Base-by-base conservation (phyloP, 192 early-diverging fungal genomes). In the Linderina pennispora region DNA sequence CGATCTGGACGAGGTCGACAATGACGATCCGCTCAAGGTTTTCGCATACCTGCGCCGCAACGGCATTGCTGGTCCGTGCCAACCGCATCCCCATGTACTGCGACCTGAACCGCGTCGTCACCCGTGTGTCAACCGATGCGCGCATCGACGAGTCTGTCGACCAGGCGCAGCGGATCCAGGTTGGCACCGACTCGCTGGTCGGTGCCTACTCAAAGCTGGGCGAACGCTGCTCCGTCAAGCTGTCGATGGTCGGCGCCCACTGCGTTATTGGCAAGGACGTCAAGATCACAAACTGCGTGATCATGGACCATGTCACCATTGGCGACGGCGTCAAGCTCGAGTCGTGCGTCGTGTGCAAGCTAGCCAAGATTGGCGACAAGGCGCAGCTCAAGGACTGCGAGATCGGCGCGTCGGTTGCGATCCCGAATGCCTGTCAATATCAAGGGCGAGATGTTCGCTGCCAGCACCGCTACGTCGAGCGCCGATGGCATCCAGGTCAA, bases 211-310 rank as follows among this genome's bases (percentile, higher is more conserved):
- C 92, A 34, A 87, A 83, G 62, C 84, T 99, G 37, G 92, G 83
- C 28, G 93, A 98, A 47, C 77, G 89, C 18, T 88, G 89, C n/a
- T 85, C 85, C 4, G 81, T 99, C 36, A 97, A 98, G 67, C 89
- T 88, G 46, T 90, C 91, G 15, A 82, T 91, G 13, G 83, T 99
- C 36, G 97, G 97, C 25, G 79, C 86, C 18, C 94, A 98, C 67
- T 89, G 91, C 51, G 61, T 79, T n/a, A 91, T 99, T 75, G 97
- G 97, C 19, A 91, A 89, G 61, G 89, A 91, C 44, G 91, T 94
- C 58, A 97, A 98, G 58, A 90, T 99, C 51, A 76, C 79, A 32
- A 92, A 91, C 62, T 94, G 87, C n/a, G 81, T 99, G 31, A 73
- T 99, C 33, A 93, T 97, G 92, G 95, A 99, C 62, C 79, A 96